A percentile compares a stretch with the other conserved stretches of the same genome.
These are phyloP conservation scores for Euptelea pleiosperma DNA, from an alignment of 164 flowering plant genomes.

Conservation along the genomic window DNA sequence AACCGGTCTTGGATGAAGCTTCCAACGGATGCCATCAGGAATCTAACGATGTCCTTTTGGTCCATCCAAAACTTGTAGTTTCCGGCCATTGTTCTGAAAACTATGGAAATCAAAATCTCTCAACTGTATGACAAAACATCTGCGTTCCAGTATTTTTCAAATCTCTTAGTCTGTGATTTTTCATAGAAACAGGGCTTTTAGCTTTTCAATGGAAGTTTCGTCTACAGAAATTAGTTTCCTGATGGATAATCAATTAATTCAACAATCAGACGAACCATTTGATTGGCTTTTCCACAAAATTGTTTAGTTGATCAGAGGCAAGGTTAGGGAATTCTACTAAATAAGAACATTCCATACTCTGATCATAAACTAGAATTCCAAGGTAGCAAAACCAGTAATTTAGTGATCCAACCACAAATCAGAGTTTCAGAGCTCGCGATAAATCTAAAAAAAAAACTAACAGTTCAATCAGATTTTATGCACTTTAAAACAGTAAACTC, in stretches of 20 bases:
- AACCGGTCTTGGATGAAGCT: constrained; percentile 57
- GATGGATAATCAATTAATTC: neutral
- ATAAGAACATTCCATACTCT: no score
- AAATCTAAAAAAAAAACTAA: no score
- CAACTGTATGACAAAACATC: neutral
- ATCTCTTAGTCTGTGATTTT: neutral
- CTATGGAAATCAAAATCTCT: neutral
- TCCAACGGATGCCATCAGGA: constrained; percentile 44
- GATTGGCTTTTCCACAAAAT: neutral
- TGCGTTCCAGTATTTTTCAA: neutral
- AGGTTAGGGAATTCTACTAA: no score
- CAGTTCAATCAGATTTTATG: neutral
- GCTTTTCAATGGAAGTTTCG: no score
- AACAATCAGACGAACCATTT: neutral
- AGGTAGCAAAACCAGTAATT: neutral
- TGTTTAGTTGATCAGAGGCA: no score
- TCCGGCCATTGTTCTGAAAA: constrained; percentile 29
- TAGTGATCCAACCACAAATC: no score
- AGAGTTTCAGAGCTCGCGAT: no score
- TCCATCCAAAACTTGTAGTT: constrained; percentile 47
- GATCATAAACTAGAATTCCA: no score
- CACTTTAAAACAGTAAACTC: no score
- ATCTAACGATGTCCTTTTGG: constrained; percentile 48
- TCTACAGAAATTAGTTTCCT: neutral
- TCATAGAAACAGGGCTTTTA: neutral